phyloP scores from a whole-genome alignment of 352 stramenopile species.

The Phytophthora sojae region DNA sequence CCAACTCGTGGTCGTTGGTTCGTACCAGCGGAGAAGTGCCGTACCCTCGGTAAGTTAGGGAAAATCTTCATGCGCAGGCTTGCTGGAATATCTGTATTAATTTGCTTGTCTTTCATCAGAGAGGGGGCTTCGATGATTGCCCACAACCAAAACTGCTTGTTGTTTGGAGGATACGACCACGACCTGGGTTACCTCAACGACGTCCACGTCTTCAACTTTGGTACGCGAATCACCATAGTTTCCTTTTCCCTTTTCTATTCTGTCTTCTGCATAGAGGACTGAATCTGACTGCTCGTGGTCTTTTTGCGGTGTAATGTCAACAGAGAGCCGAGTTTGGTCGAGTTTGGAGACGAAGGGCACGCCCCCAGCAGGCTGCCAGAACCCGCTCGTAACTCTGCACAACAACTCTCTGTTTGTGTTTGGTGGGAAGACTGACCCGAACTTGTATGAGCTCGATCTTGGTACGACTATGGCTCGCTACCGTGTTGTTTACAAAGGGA shows the following conservation, averaged over 20 bases:
- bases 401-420: slow-evolving; percentile 94
- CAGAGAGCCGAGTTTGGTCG: slow-evolving; percentile 88
- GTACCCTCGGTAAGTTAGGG: slow-evolving; percentile 56
- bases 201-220: slow-evolving; percentile 97
- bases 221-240: slow-evolving; percentile 26
- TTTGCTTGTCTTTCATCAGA: slow-evolving; percentile 32
- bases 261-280: not conserved
- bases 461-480: slow-evolving; percentile 35
- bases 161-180: slow-evolving; percentile 98
- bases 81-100: not conserved
- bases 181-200: slow-evolving; percentile 95
- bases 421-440: slow-evolving; percentile 93
- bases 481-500: no score
- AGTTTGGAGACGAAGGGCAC: slow-evolving; percentile 90
- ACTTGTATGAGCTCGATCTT: slow-evolving; percentile 95
- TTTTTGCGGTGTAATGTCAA: slow-evolving; percentile 2
- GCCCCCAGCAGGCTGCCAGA: slow-evolving; percentile 93
- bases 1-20: slow-evolving; percentile 49
- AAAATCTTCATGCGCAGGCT: not conserved
- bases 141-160: slow-evolving; percentile 91
- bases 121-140: slow-evolving; percentile 92
- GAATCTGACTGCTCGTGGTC: not conserved
- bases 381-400: slow-evolving; percentile 94
- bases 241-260: not conserved
- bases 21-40: slow-evolving; percentile 63